Evolutionary conservation across 805 yeast genomes (phyloP), one percentile per base, ranked within the genome.

Genomic region (Candida insectorum): DNA sequence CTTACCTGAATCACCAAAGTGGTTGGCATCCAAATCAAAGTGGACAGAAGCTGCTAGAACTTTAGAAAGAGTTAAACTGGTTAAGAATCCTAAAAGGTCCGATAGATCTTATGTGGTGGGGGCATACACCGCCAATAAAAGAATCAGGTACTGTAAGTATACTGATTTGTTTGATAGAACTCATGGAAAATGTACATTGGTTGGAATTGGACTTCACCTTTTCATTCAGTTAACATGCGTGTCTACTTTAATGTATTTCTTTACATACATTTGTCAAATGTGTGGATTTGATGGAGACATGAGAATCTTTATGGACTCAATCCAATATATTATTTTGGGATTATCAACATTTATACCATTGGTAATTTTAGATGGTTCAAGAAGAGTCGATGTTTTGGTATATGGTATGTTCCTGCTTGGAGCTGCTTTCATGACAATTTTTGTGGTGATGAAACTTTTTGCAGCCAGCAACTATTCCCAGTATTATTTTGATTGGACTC

Each of bases 211-310:
- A 0, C 48, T 66, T 7, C 79, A 71, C 39, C 25, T 60, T 1
- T 46, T 71, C 4, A 58, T 64, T n/a, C 78, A 73, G 39, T 41
- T 65, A n/a, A 62, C 71, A 33, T 71, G 74, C 4, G 65, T 69
- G 8, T 60, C 60, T 26, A 57, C 65, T 1, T 44, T 73, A 30
- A 59, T 69, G 63, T 68, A 62, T 44, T 71, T 70, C 34, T 56
- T 71, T 33, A 57, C 60, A 1, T 66, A 58, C 43, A 58, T 75
- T 10, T 74, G 79, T 51, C 71, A 64, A 20, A 62, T 65, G 58
- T 58, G 73, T 43, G 78, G 76, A 0, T 37, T 73, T 21, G 46
- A 53, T 8, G 69, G 63, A 0, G 49, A 60, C 3, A 32, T 40
- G 4, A 61, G 57, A 34, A 37, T 58, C 5, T 29, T 56, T 3